These are phyloP conservation scores for Leptodermis oblonga DNA, from an alignment of 257 asterid genomes.

Conservation along the genomic window DNA sequence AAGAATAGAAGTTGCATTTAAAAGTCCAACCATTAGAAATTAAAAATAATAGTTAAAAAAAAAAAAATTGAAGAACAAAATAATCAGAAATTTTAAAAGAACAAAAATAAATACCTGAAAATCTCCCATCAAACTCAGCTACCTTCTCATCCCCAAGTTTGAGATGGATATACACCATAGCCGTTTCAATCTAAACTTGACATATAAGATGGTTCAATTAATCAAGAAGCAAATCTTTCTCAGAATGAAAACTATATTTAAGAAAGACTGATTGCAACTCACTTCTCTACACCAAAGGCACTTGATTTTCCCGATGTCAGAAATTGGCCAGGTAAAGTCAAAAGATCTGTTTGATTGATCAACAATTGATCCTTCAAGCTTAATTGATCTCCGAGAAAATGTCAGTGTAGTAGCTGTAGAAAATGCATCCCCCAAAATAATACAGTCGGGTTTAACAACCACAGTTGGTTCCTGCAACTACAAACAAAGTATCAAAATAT, in stretches of 20 bases:
- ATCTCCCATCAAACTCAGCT: constrained; percentile 18
- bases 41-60: too few species aligned
- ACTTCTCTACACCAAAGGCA: constrained; percentile 51
- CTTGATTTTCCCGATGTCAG: constrained; percentile 42
- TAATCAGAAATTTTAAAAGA: background rate
- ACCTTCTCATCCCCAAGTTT: constrained; percentile 29
- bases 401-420: constrained; percentile 42
- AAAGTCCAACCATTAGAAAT: background rate
- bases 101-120: constrained; percentile 38
- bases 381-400: constrained; percentile 53
- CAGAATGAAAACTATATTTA: constrained; percentile 10
- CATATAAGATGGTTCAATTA: background rate
- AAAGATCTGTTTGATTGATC: constrained; percentile 22
- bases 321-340: constrained; percentile 45
- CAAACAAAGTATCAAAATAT: background rate
- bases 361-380: constrained; percentile 39
- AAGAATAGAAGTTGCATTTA: background rate
- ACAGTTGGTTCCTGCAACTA: constrained; percentile 56
- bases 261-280: constrained; percentile 30
- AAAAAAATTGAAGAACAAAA: background rate
- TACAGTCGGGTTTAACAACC: constrained; percentile 46
- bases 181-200: constrained; percentile 47
- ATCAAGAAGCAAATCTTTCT: background rate
- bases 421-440: constrained; percentile 36
- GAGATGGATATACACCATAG: constrained; percentile 38